Evolutionary conservation across 1,284 basidiomycete genomes (phyloP).

Genomic region (Puccinia novopanici): DNA sequence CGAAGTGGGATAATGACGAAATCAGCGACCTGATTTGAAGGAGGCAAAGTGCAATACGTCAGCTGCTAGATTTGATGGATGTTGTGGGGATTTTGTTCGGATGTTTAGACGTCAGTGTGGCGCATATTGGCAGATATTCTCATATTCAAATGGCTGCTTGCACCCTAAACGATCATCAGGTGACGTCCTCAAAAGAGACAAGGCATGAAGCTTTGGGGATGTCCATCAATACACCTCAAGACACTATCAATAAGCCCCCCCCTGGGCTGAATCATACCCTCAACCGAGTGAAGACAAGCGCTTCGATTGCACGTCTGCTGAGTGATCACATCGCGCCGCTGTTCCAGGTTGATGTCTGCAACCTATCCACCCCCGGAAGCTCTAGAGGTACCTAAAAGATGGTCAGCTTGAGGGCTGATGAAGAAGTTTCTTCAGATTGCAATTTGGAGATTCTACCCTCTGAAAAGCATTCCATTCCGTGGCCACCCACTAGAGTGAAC

Average conservation of each 20-base stretch:
- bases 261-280: not conserved
- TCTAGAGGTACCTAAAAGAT: not conserved
- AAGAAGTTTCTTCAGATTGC: constrained; percentile 12
- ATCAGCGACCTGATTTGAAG: not conserved
- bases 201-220: not conserved
- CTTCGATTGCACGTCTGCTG: not conserved
- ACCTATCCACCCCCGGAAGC: constrained; percentile 13
- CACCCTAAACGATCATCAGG: not conserved
- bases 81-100: not conserved
- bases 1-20: not conserved
- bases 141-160: constrained; percentile 1
- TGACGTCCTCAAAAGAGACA: constrained; percentile 21
- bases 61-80: not conserved
- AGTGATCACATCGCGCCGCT: not conserved
- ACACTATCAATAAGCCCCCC: not conserved
- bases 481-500: constrained; percentile 7
- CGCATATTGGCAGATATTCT: constrained; percentile 19
- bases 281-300: not conserved
- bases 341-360: constrained; percentile 6
- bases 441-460: not conserved
- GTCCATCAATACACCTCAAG: not conserved
- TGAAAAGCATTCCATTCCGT: constrained; percentile 16
- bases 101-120: not conserved
- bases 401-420: constrained; percentile 17
- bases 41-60: not conserved